Evolutionary conservation across 2,329 filamentous ascomycete species (phyloP).

Genomic region (Volutella citrinella): DNA sequence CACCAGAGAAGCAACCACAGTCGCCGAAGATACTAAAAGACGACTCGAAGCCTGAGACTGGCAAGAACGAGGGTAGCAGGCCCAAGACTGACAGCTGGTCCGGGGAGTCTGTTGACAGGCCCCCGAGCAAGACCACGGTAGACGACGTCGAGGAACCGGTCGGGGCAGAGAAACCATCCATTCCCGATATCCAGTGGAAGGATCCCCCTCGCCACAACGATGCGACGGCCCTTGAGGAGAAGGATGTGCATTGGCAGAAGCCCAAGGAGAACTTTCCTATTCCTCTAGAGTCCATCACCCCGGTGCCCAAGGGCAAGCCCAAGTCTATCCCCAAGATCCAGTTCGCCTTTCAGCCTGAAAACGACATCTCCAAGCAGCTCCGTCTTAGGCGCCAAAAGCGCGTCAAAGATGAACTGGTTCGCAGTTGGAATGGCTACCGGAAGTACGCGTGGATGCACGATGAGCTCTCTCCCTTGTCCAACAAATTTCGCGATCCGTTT

Average conservation of each 20-base stretch:
- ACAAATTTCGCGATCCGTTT: constrained; percentile 72
- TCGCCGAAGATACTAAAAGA: too few species aligned
- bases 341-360: constrained; percentile 66
- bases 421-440: constrained; percentile 81
- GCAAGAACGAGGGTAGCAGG: background rate
- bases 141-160: background rate
- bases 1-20: too few species aligned
- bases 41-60: too few species aligned
- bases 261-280: constrained; percentile 76
- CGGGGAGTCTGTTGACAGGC: background rate
- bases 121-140: constrained; percentile 2
- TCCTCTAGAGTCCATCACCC: constrained; percentile 65
- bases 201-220: constrained; percentile 23
- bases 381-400: constrained; percentile 61
- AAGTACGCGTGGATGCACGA: constrained; percentile 81
- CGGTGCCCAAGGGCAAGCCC: constrained; percentile 69
- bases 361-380: constrained; percentile 54
- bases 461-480: constrained; percentile 73
- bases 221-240: constrained; percentile 13
- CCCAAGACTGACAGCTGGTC: background rate
- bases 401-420: constrained; percentile 72
- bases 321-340: constrained; percentile 76
- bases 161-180: background rate
- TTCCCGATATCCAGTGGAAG: constrained; percentile 22
- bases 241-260: constrained; percentile 67